These are phyloP conservation scores for Candida suzukii DNA, from an alignment of 805 yeast genomes.

Conservation along the genomic window DNA sequence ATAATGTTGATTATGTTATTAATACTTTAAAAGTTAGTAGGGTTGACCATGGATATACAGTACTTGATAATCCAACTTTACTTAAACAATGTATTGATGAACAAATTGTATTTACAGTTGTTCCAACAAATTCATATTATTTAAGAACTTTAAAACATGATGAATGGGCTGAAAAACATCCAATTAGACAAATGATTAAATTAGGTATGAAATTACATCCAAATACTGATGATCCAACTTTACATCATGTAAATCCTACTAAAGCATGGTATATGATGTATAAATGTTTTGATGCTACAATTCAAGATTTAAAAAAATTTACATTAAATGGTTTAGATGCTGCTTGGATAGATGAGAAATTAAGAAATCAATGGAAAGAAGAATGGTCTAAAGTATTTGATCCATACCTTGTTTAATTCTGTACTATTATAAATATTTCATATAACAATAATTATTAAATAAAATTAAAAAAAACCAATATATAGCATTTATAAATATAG, in stretches of 20 bases:
- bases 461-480: no score
- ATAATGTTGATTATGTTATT: conserved; percentile 20
- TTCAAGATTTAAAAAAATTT: conserved; percentile 15
- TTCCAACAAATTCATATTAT: conserved; percentile 26
- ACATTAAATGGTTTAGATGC: conserved; percentile 21
- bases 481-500: no score
- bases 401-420: no score
- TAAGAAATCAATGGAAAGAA: conserved; percentile 10
- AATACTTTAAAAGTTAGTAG: conserved; percentile 18
- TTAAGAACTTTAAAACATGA: conserved; percentile 18
- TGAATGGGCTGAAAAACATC: conserved; percentile 25
- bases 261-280: conserved; percentile 27
- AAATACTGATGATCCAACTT: conserved; percentile 26
- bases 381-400: conserved; percentile 13
- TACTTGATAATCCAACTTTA: conserved; percentile 18
- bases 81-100: conserved; percentile 17
- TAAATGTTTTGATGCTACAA: conserved; percentile 18
- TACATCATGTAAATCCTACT: conserved; percentile 24
- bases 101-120: conserved; percentile 19
- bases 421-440: no score
- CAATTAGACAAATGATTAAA: conserved; percentile 22
- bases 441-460: no score
- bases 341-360: conserved; percentile 19
- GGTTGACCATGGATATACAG: conserved; percentile 25
- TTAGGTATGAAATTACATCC: conserved; percentile 22